phyloP scores from a whole-genome alignment of 371 early-diverging fungal genomes.

The Mortierella sp. region DNA sequence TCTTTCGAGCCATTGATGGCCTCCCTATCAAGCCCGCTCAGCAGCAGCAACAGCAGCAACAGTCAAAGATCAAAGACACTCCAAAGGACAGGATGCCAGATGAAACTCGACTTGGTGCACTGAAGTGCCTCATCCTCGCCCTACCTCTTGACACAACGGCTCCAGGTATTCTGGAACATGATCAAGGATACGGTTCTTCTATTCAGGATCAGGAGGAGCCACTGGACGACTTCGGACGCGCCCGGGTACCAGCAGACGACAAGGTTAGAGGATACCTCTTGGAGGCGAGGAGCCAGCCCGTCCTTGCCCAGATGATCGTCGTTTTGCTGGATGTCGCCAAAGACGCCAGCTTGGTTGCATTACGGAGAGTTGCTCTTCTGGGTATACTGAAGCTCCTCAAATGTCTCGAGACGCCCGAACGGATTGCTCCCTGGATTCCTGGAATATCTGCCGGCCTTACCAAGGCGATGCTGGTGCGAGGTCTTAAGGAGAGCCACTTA shows the following conservation, averaged over 20 bases:
- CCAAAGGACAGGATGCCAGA: constrained; percentile 43
- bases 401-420: constrained; percentile 32
- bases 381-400: constrained; percentile 33
- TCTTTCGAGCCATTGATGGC: constrained; percentile 40
- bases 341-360: constrained; percentile 21
- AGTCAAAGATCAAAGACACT: neutral
- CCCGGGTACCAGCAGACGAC: constrained; percentile 4
- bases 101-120: constrained; percentile 38
- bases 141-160: constrained; percentile 22
- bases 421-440: constrained; percentile 35
- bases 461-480: constrained; percentile 29
- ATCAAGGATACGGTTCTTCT: constrained; percentile 5
- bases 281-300: constrained; percentile 5
- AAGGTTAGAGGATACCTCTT: constrained; percentile 24
- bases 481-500: constrained; percentile 44
- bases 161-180: neutral
- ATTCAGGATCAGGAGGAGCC: constrained; percentile 6
- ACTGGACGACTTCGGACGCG: neutral
- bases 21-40: constrained; percentile 17
- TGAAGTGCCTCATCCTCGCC: constrained; percentile 33
- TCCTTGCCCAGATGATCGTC: constrained; percentile 32
- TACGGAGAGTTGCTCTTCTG: constrained; percentile 28
- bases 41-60: neutral
- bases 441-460: constrained; percentile 36
- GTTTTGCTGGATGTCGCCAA: constrained; percentile 28